Evolutionary conservation across 116 monocot genomes (phyloP), one percentile per base, ranked within the genome.

Genomic region (Trichopus zeylanicus): DNA sequence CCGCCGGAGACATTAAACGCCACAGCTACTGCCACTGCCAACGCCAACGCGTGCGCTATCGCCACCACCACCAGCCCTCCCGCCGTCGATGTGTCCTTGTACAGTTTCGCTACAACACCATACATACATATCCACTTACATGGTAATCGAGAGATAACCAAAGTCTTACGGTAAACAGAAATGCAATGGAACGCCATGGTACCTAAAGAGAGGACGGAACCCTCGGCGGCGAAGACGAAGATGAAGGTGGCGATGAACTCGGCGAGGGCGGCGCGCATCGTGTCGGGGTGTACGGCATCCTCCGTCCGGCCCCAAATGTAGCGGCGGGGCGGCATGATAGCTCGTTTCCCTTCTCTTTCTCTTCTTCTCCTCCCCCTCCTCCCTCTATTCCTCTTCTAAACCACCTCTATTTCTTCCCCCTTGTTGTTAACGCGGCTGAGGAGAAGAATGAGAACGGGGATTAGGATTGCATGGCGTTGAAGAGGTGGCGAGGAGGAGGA

Each of bases 141-240:
- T 30, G 42, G n/a, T 8, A 48, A 48, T 48, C n/a, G n/a, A n/a
- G n/a, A n/a, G n/a, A n/a, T n/a, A n/a, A n/a, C n/a, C n/a, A n/a
- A n/a, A n/a, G n/a, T n/a, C n/a, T n/a, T n/a, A n/a, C n/a, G n/a
- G n/a, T 20, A 22, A 46, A 19, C 8, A 22, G 25, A 23, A 15
- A 22, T 16, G n/a, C n/a, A 35, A 20, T 62, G 26, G 47, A 51
- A n/a, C 21, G 5, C 18, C 15, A 26, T 7, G 15, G 0, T 72
- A 86, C 86, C 78, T 65, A 87, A 78, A 24, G 92, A 73, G 48
- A 92, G 84, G 62, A 81, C 57, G 29, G 92, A 92, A 72, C 92
- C 87, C 53, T 92, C 84, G 23, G 72, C 92, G 24, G 87, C 92
- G 74, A 87, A 92, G 66, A 92, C 84, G 59, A 92, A 92, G 66